Evolutionary conservation across 495 filamentous ascomycete species (phyloP), one percentile per base, ranked within the genome.

Genomic region (Venustampulla echinocandica): DNA sequence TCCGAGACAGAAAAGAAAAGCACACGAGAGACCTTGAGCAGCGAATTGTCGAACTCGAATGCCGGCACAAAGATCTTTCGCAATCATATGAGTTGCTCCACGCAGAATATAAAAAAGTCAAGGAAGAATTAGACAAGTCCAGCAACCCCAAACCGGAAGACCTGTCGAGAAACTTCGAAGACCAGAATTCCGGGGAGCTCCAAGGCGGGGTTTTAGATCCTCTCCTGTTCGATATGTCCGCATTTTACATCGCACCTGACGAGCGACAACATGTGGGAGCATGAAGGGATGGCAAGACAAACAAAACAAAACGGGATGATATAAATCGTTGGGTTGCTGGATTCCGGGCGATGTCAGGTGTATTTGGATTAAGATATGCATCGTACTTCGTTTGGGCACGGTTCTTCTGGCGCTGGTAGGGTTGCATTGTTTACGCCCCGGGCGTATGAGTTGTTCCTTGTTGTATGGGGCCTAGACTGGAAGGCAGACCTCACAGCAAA

Each of bases 1-100:
- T 96, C 62, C 84, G 90, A 38, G 90, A 97, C 61, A 84, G 90
- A 50, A 97, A 96, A 64, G 90, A 96, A 59, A 80, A 82, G 32
- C 89, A 92, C 57, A 87, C 95, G 45, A 84, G 83, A 59, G 89
- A 95, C 43, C 81, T 97, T n/a, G 90, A 97, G 62, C 64, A 77
- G 22, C 82, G 82, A 63, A 74, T 86, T 49, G 70, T 61, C 47
- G 69, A 64, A 30, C 70, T 84, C 24, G 53, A 59, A 22, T 49
- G 52, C 2, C 47, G 50, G 14, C 53, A 59, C 28, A 53, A n/a
- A 13, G 49, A 70, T 34, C 76, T 79, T 18, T 68, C 75, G 13
- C 47, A 40, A 24, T 59, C 56, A 3, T 59, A 59, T 21, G 56
- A 55, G 17, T 53, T 53, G 0, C 44, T 59, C 3, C 56, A 59